Base-by-base conservation (phyloP, 75 land plant genomes). In the Pinus taeda region DNA sequence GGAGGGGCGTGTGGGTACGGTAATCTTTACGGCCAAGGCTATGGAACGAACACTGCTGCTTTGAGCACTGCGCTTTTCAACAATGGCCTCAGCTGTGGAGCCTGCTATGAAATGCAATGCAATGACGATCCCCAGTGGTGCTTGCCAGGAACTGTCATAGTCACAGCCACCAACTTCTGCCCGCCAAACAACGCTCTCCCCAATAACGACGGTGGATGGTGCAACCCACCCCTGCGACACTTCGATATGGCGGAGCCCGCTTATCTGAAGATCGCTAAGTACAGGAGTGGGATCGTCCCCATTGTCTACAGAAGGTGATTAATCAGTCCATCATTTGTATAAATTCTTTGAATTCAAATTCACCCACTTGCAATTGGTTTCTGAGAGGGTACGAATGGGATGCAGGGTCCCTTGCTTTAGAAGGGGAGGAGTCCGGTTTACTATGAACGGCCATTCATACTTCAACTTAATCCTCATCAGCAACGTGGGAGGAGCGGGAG, bases 1-100 rank as follows among this genome's bases (percentile, higher is more conserved):
- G 82, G 70, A 76, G 82, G 78, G 5, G 82, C 78, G 33, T 81
- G 82, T 66, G 82, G 82, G 49, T 81, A 81, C 69, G 64, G 64
- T 39, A 74, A 79, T 59, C 72, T 66, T 17, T 62, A 62, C n/a
- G 37, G 49, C 20, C 8, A 1, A 18, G 79, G 37, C 7, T 76
- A 81, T 69, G 82, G 78, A 7, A 15, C 57, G 3, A 21, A 24
- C 15, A 81, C 77, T 4, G 69, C 78, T 4, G 82, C 82, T 18
- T 61, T 81, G 71, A 81, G 82, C 55, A 59, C 79, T 21, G 59
- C 82, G 24, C 74, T 81, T 17, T 81, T 81, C 58, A 57, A 75
- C 57, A 61, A 36, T 55, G 82, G 82, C 1, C 15, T 67, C 55
- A 70, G 42, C 8, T 81, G 82, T 22, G 82, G 82, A n/a, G 78